phyloP scores from a whole-genome alignment of 179 eudicot species.

The Spinacia oleracea region DNA sequence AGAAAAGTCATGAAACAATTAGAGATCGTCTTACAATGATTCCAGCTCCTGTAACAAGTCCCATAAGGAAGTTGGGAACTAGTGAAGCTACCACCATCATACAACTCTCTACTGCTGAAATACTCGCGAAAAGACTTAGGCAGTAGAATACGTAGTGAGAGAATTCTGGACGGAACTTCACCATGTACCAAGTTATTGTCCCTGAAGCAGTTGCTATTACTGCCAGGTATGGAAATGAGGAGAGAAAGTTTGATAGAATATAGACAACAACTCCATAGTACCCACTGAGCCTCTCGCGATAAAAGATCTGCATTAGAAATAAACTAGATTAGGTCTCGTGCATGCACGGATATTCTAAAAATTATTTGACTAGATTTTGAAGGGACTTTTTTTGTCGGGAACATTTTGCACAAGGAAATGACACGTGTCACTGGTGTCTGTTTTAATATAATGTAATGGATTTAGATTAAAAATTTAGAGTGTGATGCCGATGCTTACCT shows the following conservation, averaged over 20 bases:
- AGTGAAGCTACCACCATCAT: conserved; percentile 82
- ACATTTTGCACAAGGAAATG: too few relatives aligned
- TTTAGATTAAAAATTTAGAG: neutral
- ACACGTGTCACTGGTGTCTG: too few relatives aligned
- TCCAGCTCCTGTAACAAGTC: conserved; percentile 73
- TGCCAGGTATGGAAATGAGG: conserved; percentile 64
- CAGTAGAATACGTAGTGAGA: conserved; percentile 50
- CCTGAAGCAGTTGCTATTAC: conserved; percentile 44
- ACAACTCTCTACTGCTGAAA: conserved; percentile 65
- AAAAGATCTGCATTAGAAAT: conserved; percentile 53
- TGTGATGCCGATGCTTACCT: conserved; percentile 37
- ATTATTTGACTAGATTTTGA: too few relatives aligned
- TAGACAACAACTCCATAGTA: conserved; percentile 70
- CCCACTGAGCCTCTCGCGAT: conserved; percentile 69
- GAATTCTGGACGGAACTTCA: conserved; percentile 52
- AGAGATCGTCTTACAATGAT: conserved; percentile 48
- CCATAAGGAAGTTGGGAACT: conserved; percentile 72
- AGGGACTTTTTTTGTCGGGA: too few relatives aligned
- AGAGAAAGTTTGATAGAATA: conserved; percentile 59
- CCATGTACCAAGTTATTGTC: conserved; percentile 67
- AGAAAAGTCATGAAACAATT: neutral
- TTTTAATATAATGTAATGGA: too few relatives aligned
- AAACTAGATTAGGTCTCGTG: too few relatives aligned
- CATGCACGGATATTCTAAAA: too few relatives aligned
- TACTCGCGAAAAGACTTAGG: conserved; percentile 57